Base-by-base conservation (phyloP, 345 rosid genomes). In the Pistacia integerrima region DNA sequence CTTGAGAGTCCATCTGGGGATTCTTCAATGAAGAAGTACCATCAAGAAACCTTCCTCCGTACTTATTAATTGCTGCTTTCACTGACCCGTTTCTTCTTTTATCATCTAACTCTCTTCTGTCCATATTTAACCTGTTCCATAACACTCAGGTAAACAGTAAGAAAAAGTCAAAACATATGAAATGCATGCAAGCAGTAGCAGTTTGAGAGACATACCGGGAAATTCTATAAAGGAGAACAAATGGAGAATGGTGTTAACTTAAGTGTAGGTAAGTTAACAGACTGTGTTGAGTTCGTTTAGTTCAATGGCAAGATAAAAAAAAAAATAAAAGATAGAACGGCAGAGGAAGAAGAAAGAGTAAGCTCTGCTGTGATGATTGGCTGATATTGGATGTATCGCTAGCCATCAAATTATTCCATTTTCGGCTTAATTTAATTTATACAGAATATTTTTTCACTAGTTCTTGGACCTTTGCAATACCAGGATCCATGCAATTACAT, bases 61-160 rank as follows among this genome's bases (percentile, higher is more conserved):
- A 82, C 76, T 67, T 76, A 79, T 70, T 81, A 75, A 86, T 76
- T 70, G 92, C 83, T 57, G 89, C 92, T 83, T 84, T 91, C 28
- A 91, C 97, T n/a, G 95, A 69, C 74, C 92, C 93, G 22, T 52
- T 76, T 85, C 82, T 86, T 80, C 85, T 85, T 56, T 83, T 73
- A 36, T 74, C 86, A 49, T 77, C 86, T 49, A 75, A 69, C 35
- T 61, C 85, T 64, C 74, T 76, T 73, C 81, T 79, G 4, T 77
- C 92, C 94, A 91, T 90, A 60, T 44, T 18, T 3, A 9, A 57
- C 63, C 80, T 79, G 74, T 70, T 54, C 67, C 78, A 72, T 62
- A 46, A 60, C n/a, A 44, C 54, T 22, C 60, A 48, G 64, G 49
- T 22, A 46, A 69, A 33, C 22, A 57, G 28, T 12, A 38, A 60